These are phyloP conservation scores for Beauveria asiatica DNA, from an alignment of 2,329 filamentous ascomycete genomes.

Conservation along the genomic window DNA sequence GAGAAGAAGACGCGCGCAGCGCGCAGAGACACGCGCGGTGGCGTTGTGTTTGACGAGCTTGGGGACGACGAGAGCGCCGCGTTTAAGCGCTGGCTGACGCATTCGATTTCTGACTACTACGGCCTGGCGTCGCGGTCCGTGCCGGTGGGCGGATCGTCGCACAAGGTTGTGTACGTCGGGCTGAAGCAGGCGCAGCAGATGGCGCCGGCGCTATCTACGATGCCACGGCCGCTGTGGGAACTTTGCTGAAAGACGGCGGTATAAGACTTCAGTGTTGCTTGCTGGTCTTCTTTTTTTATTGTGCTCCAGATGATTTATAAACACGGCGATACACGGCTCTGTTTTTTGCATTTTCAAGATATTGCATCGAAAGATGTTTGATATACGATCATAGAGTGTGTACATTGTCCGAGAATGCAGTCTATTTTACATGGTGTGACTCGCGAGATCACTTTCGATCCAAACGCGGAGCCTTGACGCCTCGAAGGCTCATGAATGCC, in stretches of 20 bases:
- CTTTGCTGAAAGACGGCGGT: conserved; percentile 33
- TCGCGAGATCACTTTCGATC: not conserved
- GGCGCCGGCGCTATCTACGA: conserved; percentile 23
- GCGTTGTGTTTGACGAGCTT: conserved; percentile 71
- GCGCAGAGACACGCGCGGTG: conserved; percentile 32
- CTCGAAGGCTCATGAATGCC: conserved; percentile 24
- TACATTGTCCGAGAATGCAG: not conserved
- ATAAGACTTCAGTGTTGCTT: not conserved
- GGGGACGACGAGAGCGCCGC: conserved; percentile 67
- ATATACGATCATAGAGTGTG: not conserved
- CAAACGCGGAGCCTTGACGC: conserved; percentile 18
- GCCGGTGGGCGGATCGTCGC: conserved; percentile 59
- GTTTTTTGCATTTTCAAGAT: not conserved
- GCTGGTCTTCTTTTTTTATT: not conserved
- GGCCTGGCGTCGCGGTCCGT: conserved; percentile 78
- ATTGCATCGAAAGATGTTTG: not conserved
- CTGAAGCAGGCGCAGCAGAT: conserved; percentile 42
- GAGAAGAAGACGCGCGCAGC: conserved; percentile 40
- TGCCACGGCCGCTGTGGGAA: conserved; percentile 58
- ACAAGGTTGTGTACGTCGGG: conserved; percentile 76
- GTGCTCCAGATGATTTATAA: not conserved
- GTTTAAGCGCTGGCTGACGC: conserved; percentile 82
- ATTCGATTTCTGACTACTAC: conserved; percentile 88
- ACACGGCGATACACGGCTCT: not conserved
- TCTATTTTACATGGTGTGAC: not conserved